These are phyloP conservation scores for Candida wancherniae DNA, from an alignment of 805 yeast genomes.

Conservation along the genomic window DNA sequence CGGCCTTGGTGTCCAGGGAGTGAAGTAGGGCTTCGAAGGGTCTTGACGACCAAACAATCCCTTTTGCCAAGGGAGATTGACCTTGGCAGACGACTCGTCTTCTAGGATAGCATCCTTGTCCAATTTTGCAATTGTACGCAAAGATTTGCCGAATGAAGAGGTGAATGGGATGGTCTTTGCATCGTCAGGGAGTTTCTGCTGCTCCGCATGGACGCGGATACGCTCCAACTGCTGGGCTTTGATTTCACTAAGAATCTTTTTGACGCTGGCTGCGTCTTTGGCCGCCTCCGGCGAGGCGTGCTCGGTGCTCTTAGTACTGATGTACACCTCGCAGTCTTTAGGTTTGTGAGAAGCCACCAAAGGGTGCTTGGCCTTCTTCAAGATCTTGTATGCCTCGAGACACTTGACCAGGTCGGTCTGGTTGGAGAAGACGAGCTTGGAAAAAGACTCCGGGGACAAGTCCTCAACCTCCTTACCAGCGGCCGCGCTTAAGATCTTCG, in stretches of 20 bases:
- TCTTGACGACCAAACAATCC: conserved; percentile 74
- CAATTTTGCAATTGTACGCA: conserved; percentile 32
- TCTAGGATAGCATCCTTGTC: conserved; percentile 45
- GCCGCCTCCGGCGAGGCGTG: conserved; percentile 26
- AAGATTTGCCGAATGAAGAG: conserved; percentile 22
- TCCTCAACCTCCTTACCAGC: conserved; percentile 22
- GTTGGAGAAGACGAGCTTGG: conserved; percentile 11
- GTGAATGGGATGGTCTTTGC: conserved; percentile 25
- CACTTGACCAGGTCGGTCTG: conserved; percentile 31
- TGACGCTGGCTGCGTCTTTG: conserved; percentile 29
- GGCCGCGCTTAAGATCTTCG: conserved; percentile 36
- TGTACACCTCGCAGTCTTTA: conserved; percentile 21
- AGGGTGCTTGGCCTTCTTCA: conserved; percentile 24
- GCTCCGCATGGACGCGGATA: conserved; percentile 27
- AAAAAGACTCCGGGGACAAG: conserved; percentile 14
- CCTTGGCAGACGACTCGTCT: conserved; percentile 44
- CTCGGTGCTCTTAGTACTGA: conserved; percentile 34
- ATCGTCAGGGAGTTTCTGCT: conserved; percentile 25
- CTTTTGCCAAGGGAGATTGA: conserved; percentile 77
- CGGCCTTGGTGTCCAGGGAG: conserved; percentile 96
- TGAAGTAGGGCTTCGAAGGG: conserved; percentile 76
- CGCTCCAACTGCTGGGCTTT: conserved; percentile 30
- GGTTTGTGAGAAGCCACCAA: conserved; percentile 18
- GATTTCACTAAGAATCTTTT: conserved; percentile 34
- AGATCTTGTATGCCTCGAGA: conserved; percentile 26